These are phyloP conservation scores for Casuarina cunninghamiana DNA, from an alignment of 306 rosid genomes.

Conservation along the genomic window DNA sequence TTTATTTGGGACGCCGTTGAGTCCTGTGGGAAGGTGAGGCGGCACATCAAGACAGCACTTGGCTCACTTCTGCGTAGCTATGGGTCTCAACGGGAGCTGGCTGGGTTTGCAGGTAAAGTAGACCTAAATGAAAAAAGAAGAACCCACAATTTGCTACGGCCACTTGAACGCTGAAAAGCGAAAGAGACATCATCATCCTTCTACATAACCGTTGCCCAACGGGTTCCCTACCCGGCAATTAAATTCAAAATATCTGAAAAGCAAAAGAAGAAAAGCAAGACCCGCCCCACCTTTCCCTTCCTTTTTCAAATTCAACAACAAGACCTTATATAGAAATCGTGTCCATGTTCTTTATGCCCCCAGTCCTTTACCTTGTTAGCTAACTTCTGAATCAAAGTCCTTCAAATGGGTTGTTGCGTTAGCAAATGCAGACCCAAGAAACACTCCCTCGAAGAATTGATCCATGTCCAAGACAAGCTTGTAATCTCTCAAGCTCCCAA, in stretches of 20 bases:
- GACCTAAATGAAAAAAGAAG: background rate
- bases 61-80: no score
- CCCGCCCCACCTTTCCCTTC: constrained; percentile 32
- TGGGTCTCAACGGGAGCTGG: no score
- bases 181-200: constrained; percentile 12
- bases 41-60: background rate
- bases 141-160: background rate
- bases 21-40: background rate
- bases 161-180: background rate
- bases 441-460: constrained; percentile 5
- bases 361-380: background rate
- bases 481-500: constrained; percentile 48
- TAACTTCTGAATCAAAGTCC: background rate
- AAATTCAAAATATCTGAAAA: constrained; percentile 60
- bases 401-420: constrained; percentile 83
- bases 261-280: constrained; percentile 39
- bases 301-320: constrained; percentile 30
- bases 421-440: constrained; percentile 79
- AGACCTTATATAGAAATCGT: constrained; percentile 12
- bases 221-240: constrained; percentile 72
- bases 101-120: background rate
- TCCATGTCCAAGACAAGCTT: constrained; percentile 43
- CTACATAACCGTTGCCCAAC: constrained; percentile 74
- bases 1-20: no score
- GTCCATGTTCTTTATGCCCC: background rate